phyloP scores from a whole-genome alignment of 768 basidiomycete genomes.

The Daedalea quercina region DNA sequence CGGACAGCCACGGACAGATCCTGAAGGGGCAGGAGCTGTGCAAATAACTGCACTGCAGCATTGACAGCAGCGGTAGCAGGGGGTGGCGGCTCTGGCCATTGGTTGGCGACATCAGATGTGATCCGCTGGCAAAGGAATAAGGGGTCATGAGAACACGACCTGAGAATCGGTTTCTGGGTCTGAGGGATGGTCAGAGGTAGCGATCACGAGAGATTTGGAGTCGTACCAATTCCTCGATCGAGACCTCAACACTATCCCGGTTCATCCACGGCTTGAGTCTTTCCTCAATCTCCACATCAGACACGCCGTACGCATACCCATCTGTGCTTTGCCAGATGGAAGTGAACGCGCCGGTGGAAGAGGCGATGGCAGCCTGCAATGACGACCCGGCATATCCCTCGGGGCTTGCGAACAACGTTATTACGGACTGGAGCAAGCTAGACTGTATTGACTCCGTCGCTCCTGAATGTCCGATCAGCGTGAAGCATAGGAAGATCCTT shows the following conservation, averaged over 20 bases:
- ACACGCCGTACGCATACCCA: conserved; percentile 90
- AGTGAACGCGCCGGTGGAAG: conserved; percentile 76
- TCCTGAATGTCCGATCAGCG: conserved; percentile 68
- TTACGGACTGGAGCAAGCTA: conserved; percentile 72
- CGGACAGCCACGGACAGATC: conserved; percentile 52
- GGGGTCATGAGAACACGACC: conserved; percentile 83
- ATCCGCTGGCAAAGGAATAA: conserved; percentile 58
- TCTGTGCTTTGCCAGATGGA: conserved; percentile 83
- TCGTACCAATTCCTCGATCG: conserved; percentile 72
- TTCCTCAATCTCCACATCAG: conserved; percentile 55
- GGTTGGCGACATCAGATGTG: conserved; percentile 29
- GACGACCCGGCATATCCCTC: conserved; percentile 80
- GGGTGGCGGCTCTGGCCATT: conserved; percentile 62
- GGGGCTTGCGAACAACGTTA: conserved; percentile 78
- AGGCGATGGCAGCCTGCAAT: conserved; percentile 88
- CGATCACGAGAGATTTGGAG: background rate
- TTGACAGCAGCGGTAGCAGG: conserved; percentile 81
- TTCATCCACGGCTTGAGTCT: conserved; percentile 31
- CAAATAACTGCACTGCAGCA: conserved; percentile 82
- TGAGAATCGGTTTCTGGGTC: conserved; percentile 73
- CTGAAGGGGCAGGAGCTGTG: conserved; percentile 72
- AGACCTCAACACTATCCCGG: conserved; percentile 73
- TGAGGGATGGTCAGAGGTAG: conserved; percentile 22
- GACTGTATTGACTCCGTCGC: conserved; percentile 82
- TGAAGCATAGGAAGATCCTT: conserved; percentile 86